phyloP scores from a whole-genome alignment of 805 yeast genomes.

The Cyberlindnera veronae region DNA sequence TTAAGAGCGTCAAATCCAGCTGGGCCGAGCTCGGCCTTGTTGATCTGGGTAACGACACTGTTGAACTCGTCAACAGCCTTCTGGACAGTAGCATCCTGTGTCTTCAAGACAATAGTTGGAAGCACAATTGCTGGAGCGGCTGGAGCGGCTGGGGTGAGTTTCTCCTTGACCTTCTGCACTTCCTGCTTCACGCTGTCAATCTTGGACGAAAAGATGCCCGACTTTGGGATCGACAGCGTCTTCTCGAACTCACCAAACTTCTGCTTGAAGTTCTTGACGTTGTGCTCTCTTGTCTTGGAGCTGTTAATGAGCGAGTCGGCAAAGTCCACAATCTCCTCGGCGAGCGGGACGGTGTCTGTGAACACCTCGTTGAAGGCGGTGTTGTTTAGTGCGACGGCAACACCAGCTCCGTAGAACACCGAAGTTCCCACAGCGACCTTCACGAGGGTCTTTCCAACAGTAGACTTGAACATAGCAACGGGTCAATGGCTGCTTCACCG shows the following conservation, averaged over 20 bases:
- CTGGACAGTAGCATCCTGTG: constrained; percentile 28
- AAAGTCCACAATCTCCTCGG: constrained; percentile 48
- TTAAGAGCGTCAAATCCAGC: constrained; percentile 14
- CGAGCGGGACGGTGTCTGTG: constrained; percentile 62
- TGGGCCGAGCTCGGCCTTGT: constrained; percentile 21
- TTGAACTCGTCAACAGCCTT: constrained; percentile 26
- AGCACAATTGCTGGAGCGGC: constrained; percentile 12
- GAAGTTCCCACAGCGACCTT: constrained; percentile 32
- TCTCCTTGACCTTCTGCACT: constrained; percentile 17
- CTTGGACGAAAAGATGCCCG: constrained; percentile 35
- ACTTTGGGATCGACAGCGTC: constrained; percentile 37
- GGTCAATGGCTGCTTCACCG: background rate
- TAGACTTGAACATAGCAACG: constrained; percentile 24
- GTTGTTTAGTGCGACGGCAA: constrained; percentile 51
- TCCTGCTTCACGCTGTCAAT: constrained; percentile 27
- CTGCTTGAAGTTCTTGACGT: constrained; percentile 35
- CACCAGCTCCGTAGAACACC: constrained; percentile 54
- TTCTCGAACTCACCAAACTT: constrained; percentile 37
- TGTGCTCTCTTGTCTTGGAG: constrained; percentile 25
- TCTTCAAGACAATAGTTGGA: constrained; percentile 29
- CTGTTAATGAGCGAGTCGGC: constrained; percentile 37
- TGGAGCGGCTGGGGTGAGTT: constrained; percentile 7
- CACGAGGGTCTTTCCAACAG: constrained; percentile 31
- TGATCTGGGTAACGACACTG: constrained; percentile 20
- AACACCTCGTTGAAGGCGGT: constrained; percentile 61